phyloP scores from a whole-genome alignment of 306 rosid species.

The Cucumis cinereus region DNA sequence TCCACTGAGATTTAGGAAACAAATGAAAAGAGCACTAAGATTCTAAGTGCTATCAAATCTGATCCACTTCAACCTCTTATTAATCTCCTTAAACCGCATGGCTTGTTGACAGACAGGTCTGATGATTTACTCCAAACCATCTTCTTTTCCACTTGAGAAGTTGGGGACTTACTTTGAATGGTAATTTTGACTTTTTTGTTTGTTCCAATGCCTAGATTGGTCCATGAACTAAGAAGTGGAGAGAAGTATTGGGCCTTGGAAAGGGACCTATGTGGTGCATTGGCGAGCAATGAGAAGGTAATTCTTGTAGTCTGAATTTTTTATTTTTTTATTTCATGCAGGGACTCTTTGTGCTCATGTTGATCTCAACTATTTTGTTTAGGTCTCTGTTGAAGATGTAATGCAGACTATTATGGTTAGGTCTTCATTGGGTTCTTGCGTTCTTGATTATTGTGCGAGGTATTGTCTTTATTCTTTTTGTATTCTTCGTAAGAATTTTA shows the following conservation, averaged over 20 bases:
- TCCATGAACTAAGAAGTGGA: conserved; percentile 57
- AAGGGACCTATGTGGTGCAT: conserved; percentile 71
- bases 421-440: not conserved
- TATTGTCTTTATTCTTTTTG: not conserved
- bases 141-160: not conserved
- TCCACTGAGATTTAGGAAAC: conserved; percentile 29
- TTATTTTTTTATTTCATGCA: not conserved
- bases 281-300: conserved; percentile 45
- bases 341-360: not conserved
- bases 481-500: not conserved
- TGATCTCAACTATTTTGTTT: not conserved
- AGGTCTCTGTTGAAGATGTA: conserved; percentile 74
- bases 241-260: conserved; percentile 86
- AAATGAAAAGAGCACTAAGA: conserved; percentile 18
- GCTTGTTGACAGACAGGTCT: conserved; percentile 55
- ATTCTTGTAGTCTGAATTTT: not conserved
- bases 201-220: conserved; percentile 28
- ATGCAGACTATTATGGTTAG: conserved; percentile 56
- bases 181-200: not conserved
- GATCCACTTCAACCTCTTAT: conserved; percentile 45
- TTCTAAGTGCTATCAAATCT: conserved; percentile 15
- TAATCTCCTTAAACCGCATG: conserved; percentile 33
- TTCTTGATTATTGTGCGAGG: not conserved
- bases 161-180: not conserved
- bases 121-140: conserved; percentile 6